Evolutionary conservation across 768 basidiomycete species (phyloP), one percentile per base, ranked within the genome.

Genomic region (Chiua virens): DNA sequence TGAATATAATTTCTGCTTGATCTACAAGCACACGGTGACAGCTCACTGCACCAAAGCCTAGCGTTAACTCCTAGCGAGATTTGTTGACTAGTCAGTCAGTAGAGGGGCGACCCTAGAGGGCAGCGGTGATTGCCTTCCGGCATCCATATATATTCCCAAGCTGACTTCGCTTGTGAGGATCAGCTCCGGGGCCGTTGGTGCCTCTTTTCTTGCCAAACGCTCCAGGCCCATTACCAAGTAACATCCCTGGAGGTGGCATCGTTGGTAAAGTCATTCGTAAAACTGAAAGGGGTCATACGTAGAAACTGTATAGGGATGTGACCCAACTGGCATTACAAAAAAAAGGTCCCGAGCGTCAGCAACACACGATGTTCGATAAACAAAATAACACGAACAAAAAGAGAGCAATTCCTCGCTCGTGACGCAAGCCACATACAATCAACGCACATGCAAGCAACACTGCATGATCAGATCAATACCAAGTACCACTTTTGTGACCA

Each of bases 191-290:
- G 6, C 3, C 8, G 7, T 14, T 5, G 28, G 10, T 14, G 17
- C 23, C 22, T 48, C 25, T 27, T 9, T 42, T 35, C 49, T 53
- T 28, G 56, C 49, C 13, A 69, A 54, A n/a, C 53, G 44, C 25
- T 62, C 62, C 59, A 60, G 65, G 35, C 54, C 57, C 4, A 60
- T 22, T 38, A 69, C 54, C 47, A 65, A 42, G n/a, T 40, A 49
- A 49, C 67, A 67, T 4, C 62, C 67, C 65, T 67, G 34, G 23
- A 36, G 18, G 7, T 1, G 30, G 36, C 25, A 21, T 38, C n/a
- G 30, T 27, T n/a, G n/a, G n/a, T 13, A 18, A 38, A 13, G 21
- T 1, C 11, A 17, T 35, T 38, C 17, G 9, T 23, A 3, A 30
- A 46, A 36, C 9, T 2, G 25, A 37, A 49, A 7, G 23, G 3